phyloP scores from a whole-genome alignment of 805 yeast species.

The Torulaspora quercuum region DNA sequence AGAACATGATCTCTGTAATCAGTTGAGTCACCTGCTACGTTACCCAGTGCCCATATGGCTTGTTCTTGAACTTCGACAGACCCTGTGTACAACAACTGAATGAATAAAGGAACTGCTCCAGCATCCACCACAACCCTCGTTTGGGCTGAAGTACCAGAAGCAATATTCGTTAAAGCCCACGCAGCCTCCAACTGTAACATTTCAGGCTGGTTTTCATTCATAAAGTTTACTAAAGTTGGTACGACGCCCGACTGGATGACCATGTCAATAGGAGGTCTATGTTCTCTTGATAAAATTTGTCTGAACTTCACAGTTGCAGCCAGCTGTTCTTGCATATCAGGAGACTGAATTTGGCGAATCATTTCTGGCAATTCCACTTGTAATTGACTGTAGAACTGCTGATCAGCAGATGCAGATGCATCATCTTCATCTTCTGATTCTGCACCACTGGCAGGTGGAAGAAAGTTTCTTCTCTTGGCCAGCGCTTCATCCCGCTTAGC shows the following conservation, averaged over 20 bases:
- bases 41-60: constrained; percentile 99
- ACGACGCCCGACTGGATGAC: constrained; percentile 94
- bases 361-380: constrained; percentile 75
- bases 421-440: constrained; percentile 53
- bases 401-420: constrained; percentile 37
- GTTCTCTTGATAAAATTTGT: constrained; percentile 88
- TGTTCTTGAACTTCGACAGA: constrained; percentile 94
- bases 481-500: constrained; percentile 94
- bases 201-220: constrained; percentile 72
- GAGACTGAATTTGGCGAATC: constrained; percentile 75
- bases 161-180: constrained; percentile 99
- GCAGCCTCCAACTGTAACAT: constrained; percentile 96
- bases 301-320: constrained; percentile 90
- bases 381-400: constrained; percentile 46
- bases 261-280: constrained; percentile 91
- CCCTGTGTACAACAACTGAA: constrained; percentile 70
- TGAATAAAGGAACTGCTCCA: constrained; percentile 91
- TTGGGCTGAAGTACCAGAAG: constrained; percentile 88
- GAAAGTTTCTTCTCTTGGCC: constrained; percentile 86
- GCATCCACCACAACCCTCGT: constrained; percentile 87
- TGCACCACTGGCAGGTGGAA: constrained; percentile 44
- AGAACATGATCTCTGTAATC: constrained; percentile 86
- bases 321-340: constrained; percentile 73
- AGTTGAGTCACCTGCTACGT: constrained; percentile 97
- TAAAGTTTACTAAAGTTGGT: constrained; percentile 82